These are phyloP conservation scores for Incumbomyces lentus DNA, from an alignment of 2,329 filamentous ascomycete species.

Conservation along the genomic window DNA sequence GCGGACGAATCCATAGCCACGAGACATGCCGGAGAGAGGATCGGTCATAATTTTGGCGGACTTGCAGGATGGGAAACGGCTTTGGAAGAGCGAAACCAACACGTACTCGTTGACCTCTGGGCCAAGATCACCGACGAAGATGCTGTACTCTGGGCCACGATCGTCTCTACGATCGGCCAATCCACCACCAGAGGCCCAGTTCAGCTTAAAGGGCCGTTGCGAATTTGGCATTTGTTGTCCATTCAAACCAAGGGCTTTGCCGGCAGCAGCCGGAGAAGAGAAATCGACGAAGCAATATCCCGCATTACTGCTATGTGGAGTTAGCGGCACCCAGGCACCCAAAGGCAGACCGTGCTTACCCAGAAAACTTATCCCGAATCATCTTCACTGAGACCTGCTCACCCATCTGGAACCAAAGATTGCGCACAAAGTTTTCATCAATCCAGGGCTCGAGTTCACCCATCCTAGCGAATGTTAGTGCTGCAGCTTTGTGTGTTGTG, in stretches of 20 bases:
- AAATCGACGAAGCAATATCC: slow-evolving; percentile 99
- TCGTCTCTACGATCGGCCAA: slow-evolving; percentile 93
- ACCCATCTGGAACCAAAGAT: slow-evolving; percentile 83
- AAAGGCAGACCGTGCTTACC: slow-evolving; percentile 47
- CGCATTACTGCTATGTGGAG: slow-evolving; percentile 60
- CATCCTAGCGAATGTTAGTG: slow-evolving; percentile 58
- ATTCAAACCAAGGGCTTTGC: slow-evolving; percentile 83
- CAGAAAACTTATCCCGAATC: slow-evolving; percentile 97
- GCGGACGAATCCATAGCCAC: slow-evolving; percentile 94
- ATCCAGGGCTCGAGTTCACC: slow-evolving; percentile 98
- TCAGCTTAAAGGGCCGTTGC: slow-evolving; percentile 91
- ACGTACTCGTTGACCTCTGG: slow-evolving; percentile 99
- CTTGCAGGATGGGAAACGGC: slow-evolving; percentile 93
- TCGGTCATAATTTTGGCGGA: slow-evolving; percentile 99
- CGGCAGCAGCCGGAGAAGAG: slow-evolving; percentile 66
- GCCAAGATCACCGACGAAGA: slow-evolving; percentile 95
- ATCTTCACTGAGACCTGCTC: slow-evolving; percentile 98
- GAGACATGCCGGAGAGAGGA: slow-evolving; percentile 92
- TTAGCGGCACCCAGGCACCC: slow-evolving; percentile 20
- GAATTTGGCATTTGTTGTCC: slow-evolving; percentile 87
- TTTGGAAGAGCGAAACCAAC: slow-evolving; percentile 91
- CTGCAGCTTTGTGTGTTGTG: not conserved
- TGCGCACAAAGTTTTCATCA: slow-evolving; percentile 97
- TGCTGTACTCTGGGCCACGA: slow-evolving; percentile 88
- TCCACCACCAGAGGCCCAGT: slow-evolving; percentile 96